phyloP scores from a whole-genome alignment of 768 basidiomycete genomes.

The Russula abietina region DNA sequence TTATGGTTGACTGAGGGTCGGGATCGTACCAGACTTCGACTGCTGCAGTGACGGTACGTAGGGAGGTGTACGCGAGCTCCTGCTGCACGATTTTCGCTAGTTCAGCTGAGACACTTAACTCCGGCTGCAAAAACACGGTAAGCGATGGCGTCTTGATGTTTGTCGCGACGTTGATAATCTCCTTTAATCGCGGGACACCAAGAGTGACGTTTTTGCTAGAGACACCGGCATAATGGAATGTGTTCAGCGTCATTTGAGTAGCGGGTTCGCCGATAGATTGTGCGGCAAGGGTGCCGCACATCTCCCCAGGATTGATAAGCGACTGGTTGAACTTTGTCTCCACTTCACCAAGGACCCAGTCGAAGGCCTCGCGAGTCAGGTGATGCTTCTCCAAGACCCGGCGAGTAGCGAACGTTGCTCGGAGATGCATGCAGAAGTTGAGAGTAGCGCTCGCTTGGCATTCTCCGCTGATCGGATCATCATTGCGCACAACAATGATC shows the following conservation, averaged over 20 bases:
- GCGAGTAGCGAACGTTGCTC: conserved; percentile 80
- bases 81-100: conserved; percentile 87
- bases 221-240: conserved; percentile 99
- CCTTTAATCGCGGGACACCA: conserved; percentile 97
- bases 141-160: conserved; percentile 98
- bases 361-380: conserved; percentile 88
- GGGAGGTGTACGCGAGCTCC: conserved; percentile 87
- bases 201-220: conserved; percentile 99
- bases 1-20: conserved; percentile 83
- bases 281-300: conserved; percentile 97
- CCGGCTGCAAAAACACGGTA: conserved; percentile 80
- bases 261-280: conserved; percentile 99
- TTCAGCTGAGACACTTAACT: conserved; percentile 52
- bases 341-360: conserved; percentile 94
- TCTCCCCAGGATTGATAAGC: conserved; percentile 89
- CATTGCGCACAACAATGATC: conserved; percentile 82
- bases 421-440: conserved; percentile 89
- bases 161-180: conserved; percentile 98
- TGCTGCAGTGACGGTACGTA: conserved; percentile 88
- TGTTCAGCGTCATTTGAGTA: conserved; percentile 99
- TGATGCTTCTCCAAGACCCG: conserved; percentile 85
- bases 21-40: conserved; percentile 99
- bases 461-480: conserved; percentile 65
- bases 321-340: conserved; percentile 95
- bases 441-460: conserved; percentile 87